Evolutionary conservation across 1,284 basidiomycete species (phyloP).

Genomic region (Anthracocystis walkeri): DNA sequence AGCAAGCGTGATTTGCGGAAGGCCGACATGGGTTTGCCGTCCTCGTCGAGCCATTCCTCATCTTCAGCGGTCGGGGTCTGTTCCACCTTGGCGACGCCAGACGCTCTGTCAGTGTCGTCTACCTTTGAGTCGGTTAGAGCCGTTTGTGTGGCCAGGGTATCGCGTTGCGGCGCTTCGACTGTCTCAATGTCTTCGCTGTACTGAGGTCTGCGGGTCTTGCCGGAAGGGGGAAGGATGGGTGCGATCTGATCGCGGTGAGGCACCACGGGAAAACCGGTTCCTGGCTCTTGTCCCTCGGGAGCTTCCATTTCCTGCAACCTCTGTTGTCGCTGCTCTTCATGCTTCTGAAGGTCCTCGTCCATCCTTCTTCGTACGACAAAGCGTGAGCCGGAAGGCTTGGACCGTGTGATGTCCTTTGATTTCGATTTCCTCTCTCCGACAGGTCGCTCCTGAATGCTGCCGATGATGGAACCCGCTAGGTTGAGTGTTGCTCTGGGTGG

Average conservation of each 20-base stretch:
- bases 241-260: slow-evolving; percentile 36
- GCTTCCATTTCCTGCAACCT: slow-evolving; percentile 12
- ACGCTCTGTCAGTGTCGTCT: neutral
- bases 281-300: slow-evolving; percentile 29
- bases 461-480: slow-evolving; percentile 35
- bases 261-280: slow-evolving; percentile 45
- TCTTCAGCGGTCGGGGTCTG: slow-evolving; percentile 18
- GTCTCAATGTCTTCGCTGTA: slow-evolving; percentile 41
- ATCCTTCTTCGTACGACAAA: slow-evolving; percentile 43
- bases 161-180: slow-evolving; percentile 32
- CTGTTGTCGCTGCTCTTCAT: slow-evolving; percentile 37
- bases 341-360: slow-evolving; percentile 47
- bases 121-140: slow-evolving; percentile 7
- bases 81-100: neutral
- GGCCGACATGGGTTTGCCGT: slow-evolving; percentile 61
- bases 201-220: slow-evolving; percentile 2
- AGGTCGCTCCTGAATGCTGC: slow-evolving; percentile 42
- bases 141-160: slow-evolving; percentile 19
- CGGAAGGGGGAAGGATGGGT: slow-evolving; percentile 31
- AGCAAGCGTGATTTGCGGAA: slow-evolving; percentile 62
- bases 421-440: slow-evolving; percentile 17
- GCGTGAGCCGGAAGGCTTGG: slow-evolving; percentile 35
- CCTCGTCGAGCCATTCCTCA: slow-evolving; percentile 56
- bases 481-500: slow-evolving; percentile 10
- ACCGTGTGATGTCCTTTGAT: neutral